Evolutionary conservation across 768 basidiomycete genomes (phyloP), one percentile per base, ranked within the genome.

Genomic region (Pleurotus pulmonarius): DNA sequence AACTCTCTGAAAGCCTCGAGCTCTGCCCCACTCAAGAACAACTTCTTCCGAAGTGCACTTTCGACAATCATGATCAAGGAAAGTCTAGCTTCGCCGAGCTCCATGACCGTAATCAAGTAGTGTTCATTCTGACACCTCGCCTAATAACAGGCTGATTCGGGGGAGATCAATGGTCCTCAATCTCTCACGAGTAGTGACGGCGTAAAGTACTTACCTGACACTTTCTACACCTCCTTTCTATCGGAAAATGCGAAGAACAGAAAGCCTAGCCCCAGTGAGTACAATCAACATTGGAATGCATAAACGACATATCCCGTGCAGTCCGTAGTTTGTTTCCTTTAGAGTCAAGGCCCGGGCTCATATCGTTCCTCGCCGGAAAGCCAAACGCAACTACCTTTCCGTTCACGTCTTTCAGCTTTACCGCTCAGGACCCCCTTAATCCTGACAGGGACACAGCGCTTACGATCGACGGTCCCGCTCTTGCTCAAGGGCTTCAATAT

Each of bases 331-430:
- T 96, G n/a, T 80, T 84, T 56, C 92, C 86, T 0, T 77, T 94
- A 24, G 96, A 98, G 70, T 77, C 78, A 18, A 80, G 74, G 0
- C 92, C 94, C 0, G 90, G 90, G 0, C 67, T 92, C 38, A 85
- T 94, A 55, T 91, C 88, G 3, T 69, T 94, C 29, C 82, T 95
- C 5, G 94, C 94, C 0, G 96, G 96, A 24, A 94, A 95, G 69
- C 96, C 96, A 5, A 95, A 96, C 65, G 79, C 86, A 6, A 75
- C 79, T n/a, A 89, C 92, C 16, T 98, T 98, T 74, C 96, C 96
- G 1, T 91, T 98, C 73, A 85, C 86, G 2, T 85, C 87, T 0
- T 74, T 98, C 62, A 85, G 80, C 55, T 84, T 91, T 69, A 82
- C 76, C 1, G 77, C 84, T 3, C 73, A 77, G 16, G 80, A 83